Evolutionary conservation across 306 rosid genomes (phyloP).

Genomic region (Erythrophleum fordii): DNA sequence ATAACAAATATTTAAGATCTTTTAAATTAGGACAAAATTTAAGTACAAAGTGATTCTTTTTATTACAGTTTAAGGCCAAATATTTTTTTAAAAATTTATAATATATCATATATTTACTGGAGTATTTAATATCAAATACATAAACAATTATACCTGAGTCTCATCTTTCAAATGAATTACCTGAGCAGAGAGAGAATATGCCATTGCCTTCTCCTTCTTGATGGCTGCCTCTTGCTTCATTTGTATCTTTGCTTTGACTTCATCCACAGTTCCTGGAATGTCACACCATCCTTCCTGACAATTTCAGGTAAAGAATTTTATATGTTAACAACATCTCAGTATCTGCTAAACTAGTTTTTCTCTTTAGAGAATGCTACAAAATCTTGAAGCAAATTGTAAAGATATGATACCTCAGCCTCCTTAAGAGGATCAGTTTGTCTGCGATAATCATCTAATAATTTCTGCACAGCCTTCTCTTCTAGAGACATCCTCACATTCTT

Average conservation of each 20-base stretch:
- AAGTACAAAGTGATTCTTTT: no score
- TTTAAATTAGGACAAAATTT: no score
- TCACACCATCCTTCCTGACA: constrained; percentile 85
- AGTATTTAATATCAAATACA: no score
- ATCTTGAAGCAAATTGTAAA: background rate
- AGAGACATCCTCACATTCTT: constrained; percentile 48
- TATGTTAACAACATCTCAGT: background rate
- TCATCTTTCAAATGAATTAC: constrained; percentile 49
- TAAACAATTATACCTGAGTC: background rate
- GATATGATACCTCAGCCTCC: constrained; percentile 68
- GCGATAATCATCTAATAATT: constrained; percentile 39
- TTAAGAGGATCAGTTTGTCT: constrained; percentile 57
- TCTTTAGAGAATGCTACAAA: no score
- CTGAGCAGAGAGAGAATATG: constrained; percentile 65
- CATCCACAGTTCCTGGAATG: constrained; percentile 67
- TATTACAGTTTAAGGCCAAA: no score
- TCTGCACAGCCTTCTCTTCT: constrained; percentile 45
- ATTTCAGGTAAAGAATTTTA: background rate
- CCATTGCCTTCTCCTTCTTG: constrained; percentile 76
- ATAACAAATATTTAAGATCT: no score
- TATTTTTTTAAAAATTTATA: no score
- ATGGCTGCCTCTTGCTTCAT: constrained; percentile 71
- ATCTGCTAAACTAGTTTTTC: background rate
- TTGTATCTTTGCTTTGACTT: constrained; percentile 70
- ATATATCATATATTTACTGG: no score